Evolutionary conservation across 225 moss, liverwort and hornwort genomes (phyloP).

Genomic region (Polytrichum formosum): DNA sequence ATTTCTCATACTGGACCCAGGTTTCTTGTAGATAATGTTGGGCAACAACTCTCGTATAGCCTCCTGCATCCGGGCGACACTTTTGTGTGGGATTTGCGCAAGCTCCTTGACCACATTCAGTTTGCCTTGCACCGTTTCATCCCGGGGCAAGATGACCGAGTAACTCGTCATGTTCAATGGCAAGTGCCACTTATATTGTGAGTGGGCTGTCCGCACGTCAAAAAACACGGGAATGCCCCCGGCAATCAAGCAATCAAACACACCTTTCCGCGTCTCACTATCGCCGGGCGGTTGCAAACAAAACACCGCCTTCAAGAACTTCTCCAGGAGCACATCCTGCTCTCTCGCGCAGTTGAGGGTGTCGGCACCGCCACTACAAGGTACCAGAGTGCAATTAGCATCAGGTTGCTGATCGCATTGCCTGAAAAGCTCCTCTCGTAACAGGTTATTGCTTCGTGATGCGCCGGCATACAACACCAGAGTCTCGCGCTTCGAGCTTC

Average conservation of each 20-base stretch:
- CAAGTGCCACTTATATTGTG: constrained; percentile 53
- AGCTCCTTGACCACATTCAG: constrained; percentile 31
- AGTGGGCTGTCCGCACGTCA: constrained; percentile 21
- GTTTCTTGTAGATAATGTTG: constrained; percentile 28
- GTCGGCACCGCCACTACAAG: constrained; percentile 5
- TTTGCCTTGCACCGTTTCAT: constrained; percentile 3
- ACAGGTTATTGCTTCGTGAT: constrained; percentile 1
- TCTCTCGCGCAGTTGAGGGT: constrained; percentile 24
- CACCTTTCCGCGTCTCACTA: constrained; percentile 45
- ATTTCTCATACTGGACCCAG: constrained; percentile 14
- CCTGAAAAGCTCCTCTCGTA: constrained; percentile 31
- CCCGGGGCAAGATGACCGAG: constrained; percentile 31
- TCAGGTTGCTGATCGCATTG: constrained; percentile 24
- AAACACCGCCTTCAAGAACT: constrained; percentile 35
- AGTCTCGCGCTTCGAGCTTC: not conserved
- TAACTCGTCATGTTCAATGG: constrained; percentile 34
- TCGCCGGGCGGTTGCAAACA: constrained; percentile 65
- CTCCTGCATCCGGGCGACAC: constrained; percentile 29
- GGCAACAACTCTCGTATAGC: constrained; percentile 33
- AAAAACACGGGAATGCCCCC: constrained; percentile 60
- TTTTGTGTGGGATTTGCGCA: constrained; percentile 11
- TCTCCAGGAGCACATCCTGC: constrained; percentile 31
- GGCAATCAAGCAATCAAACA: constrained; percentile 50
- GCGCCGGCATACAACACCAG: constrained; percentile 9
- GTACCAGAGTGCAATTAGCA: constrained; percentile 24